These are phyloP conservation scores for Breviolum minutum DNA, from an alignment of 73 alveolate genomes.

Conservation along the genomic window DNA sequence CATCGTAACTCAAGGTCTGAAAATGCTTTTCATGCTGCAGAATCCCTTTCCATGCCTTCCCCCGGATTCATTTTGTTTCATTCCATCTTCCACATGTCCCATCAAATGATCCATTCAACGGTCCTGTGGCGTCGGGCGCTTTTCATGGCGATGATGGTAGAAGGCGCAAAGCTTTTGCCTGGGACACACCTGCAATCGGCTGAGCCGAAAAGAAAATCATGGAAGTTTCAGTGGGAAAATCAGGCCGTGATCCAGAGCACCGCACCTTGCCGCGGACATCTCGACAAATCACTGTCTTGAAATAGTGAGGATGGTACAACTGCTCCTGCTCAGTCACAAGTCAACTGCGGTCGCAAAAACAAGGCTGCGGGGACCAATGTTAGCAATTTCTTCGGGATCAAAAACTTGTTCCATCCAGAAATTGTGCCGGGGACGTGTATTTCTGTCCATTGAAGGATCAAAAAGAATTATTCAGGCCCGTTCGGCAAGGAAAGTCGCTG, in stretches of 20 bases:
- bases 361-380: too few species aligned
- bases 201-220: background rate
- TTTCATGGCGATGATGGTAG: slow-evolving; percentile 67
- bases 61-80: too few species aligned
- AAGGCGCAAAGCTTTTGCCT: slow-evolving; percentile 77
- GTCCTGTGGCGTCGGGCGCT: slow-evolving; percentile 61
- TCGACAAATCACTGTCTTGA: slow-evolving; percentile 82
- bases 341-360: background rate
- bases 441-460: too few species aligned
- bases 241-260: background rate
- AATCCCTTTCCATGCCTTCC: background rate
- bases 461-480: too few species aligned
- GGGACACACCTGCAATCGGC: slow-evolving; percentile 64
- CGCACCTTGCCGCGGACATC: slow-evolving; percentile 60
- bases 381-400: too few species aligned
- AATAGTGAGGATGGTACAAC: slow-evolving; percentile 76
- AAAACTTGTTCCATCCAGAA: too few species aligned
- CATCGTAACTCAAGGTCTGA: background rate
- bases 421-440: too few species aligned
- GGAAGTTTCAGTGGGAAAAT: background rate
- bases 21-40: background rate
- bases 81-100: too few species aligned
- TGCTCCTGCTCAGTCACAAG: slow-evolving; percentile 52
- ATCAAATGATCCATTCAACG: background rate
- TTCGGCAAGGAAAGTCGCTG: too few species aligned